Percentiles rank a stretch among this genome's conserved stretches.
Conservation (phyloP, 768 basidiomycete species). For the Amanita fuliginea region DNA sequence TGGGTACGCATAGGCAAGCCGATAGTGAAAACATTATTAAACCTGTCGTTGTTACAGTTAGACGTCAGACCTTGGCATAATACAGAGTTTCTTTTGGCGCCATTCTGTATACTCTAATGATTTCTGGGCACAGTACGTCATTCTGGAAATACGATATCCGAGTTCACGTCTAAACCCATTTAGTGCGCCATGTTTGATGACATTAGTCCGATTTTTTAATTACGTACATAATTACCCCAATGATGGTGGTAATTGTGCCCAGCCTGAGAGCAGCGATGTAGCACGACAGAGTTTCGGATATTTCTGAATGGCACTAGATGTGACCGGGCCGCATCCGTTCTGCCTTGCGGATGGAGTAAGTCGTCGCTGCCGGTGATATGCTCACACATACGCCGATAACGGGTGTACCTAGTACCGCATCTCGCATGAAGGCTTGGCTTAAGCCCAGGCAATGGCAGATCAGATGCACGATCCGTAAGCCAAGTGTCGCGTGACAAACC, state of each 20-base stretch:
- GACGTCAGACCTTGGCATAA: too few relatives aligned
- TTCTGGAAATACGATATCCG: too few relatives aligned
- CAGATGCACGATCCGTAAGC: slow-evolving; percentile 11
- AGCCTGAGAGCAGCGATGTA: not conserved
- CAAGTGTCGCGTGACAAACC: slow-evolving; percentile 22
- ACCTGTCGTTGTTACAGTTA: too few relatives aligned
- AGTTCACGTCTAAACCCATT: not conserved
- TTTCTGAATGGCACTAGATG: not conserved
- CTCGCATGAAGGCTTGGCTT: slow-evolving; percentile 14
- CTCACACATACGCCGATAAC: not conserved
- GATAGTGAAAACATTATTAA: too few relatives aligned
- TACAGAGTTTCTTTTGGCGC: too few relatives aligned
- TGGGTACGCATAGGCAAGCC: too few relatives aligned
- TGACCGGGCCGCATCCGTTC: not conserved
- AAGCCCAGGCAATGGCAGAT: slow-evolving; percentile 12
- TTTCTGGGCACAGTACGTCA: too few relatives aligned
- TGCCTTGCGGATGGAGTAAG: not conserved
- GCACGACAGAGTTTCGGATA: not conserved
- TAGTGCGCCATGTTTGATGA: not conserved
- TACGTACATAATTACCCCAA: not conserved
- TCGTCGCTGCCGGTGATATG: not conserved
- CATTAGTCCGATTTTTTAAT: not conserved
- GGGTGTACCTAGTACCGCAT: not conserved
- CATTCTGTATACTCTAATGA: too few relatives aligned
- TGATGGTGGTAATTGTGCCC: too few relatives aligned